A percentile compares a stretch with the other conserved stretches of the same genome.
Conservation (phyloP, 306 rosid genomes). For the Vigna nakashimae region DNA sequence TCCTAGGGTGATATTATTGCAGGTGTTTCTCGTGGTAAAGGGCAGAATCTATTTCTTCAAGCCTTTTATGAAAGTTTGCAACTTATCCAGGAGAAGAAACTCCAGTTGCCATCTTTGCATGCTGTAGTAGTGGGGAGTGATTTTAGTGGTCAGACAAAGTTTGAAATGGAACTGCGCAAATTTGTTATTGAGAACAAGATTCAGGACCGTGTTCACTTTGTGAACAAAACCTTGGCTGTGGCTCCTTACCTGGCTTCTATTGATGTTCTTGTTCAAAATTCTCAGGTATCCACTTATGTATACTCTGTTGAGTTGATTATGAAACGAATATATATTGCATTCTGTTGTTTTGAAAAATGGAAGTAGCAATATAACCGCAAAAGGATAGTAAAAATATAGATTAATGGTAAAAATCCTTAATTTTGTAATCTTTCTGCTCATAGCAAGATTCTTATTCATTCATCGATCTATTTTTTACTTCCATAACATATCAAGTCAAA, state of each 20-base stretch:
- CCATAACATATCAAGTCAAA: neutral
- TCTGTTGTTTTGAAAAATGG: slow-evolving; percentile 12
- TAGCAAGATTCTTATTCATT: too few relatives aligned
- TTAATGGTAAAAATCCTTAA: neutral
- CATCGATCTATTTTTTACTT: neutral
- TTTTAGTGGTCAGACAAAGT: slow-evolving; percentile 80
- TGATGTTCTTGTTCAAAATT: slow-evolving; percentile 98
- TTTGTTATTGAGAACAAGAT: slow-evolving; percentile 73
- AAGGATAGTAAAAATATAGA: neutral
- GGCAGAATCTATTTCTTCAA: slow-evolving; percentile 94
- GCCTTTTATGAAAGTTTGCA: slow-evolving; percentile 78
- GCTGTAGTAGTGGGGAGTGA: slow-evolving; percentile 95
- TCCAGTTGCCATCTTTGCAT: slow-evolving; percentile 82
- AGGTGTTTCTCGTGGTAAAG: slow-evolving; percentile 98
- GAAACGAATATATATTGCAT: slow-evolving; percentile 26
- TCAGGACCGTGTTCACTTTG: slow-evolving; percentile 87
- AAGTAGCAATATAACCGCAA: neutral
- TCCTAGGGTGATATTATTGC: slow-evolving; percentile 40
- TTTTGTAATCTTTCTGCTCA: neutral
- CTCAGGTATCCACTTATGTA: slow-evolving; percentile 70
- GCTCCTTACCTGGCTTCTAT: slow-evolving; percentile 90
- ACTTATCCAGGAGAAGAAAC: slow-evolving; percentile 70
- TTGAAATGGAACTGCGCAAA: slow-evolving; percentile 77
- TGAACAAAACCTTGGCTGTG: slow-evolving; percentile 90
- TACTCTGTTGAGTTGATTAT: slow-evolving; percentile 19